Conservation (phyloP, 2,329 filamentous ascomycete species). For the Coniochaeta sp. region DNA sequence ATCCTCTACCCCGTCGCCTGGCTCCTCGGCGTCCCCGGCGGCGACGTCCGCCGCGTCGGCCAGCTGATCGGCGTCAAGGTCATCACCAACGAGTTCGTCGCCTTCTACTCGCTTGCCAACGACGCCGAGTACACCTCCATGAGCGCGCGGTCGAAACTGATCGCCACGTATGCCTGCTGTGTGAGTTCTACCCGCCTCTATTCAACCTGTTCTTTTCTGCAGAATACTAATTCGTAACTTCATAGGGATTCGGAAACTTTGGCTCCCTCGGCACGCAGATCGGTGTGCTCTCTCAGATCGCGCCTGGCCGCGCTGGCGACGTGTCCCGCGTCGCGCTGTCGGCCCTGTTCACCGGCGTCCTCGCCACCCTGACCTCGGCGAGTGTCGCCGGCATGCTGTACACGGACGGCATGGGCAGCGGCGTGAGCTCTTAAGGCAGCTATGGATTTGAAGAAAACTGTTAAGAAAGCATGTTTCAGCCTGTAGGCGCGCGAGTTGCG, state of each 20-base stretch:
- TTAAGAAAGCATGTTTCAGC: too few species aligned
- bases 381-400: conserved; percentile 66
- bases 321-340: conserved; percentile 70
- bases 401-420: not conserved
- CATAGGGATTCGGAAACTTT: conserved; percentile 69
- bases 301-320: conserved; percentile 65
- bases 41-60: conserved; percentile 62
- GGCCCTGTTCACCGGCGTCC: conserved; percentile 68
- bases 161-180: conserved; percentile 81
- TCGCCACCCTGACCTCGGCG: conserved; percentile 73
- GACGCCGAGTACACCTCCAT: conserved; percentile 47
- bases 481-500: too few species aligned
- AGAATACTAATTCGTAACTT: conserved; percentile 7
- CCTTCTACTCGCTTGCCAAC: conserved; percentile 50
- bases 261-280: conserved; percentile 85
- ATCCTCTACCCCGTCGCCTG: conserved; percentile 72
- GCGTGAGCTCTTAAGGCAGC: not conserved
- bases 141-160: conserved; percentile 65
- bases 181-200: conserved; percentile 37
- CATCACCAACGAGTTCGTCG: conserved; percentile 78
- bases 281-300: conserved; percentile 76
- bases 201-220: conserved; percentile 4
- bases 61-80: conserved; percentile 76
- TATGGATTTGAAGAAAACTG: too few species aligned
- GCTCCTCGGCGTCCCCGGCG: conserved; percentile 67